phyloP scores from a whole-genome alignment of 2,329 filamentous ascomycete species.

The Exophiala mesophila region DNA sequence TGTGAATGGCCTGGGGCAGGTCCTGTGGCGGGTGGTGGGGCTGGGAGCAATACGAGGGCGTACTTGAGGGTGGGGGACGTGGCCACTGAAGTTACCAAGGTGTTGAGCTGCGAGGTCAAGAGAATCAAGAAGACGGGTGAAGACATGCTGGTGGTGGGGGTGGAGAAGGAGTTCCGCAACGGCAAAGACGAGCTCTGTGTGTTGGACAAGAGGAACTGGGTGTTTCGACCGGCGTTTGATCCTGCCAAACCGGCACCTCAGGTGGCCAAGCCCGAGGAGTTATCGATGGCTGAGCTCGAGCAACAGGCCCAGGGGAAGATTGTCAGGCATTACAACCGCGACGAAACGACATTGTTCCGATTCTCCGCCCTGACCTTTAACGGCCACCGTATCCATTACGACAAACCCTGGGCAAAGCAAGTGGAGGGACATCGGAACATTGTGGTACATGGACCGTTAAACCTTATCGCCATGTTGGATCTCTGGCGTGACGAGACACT shows the following conservation, averaged over 20 bases:
- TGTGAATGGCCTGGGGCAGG: constrained; percentile 46
- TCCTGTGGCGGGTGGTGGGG: constrained; percentile 1
- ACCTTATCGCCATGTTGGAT: constrained; percentile 40
- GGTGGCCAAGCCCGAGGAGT: constrained; percentile 21
- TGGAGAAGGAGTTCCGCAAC: constrained; percentile 57
- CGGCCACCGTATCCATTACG: constrained; percentile 43
- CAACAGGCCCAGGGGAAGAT: constrained; percentile 21
- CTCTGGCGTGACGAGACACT: constrained; percentile 39
- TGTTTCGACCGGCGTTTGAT: constrained; percentile 39
- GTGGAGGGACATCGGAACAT: constrained; percentile 41
- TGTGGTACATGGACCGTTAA: constrained; percentile 42
- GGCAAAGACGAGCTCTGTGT: constrained; percentile 42
- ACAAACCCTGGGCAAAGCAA: constrained; percentile 39
- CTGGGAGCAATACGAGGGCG: constrained; percentile 29
- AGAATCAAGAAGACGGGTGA: constrained; percentile 49
- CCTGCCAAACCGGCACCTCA: constrained; percentile 14
- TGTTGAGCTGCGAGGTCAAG: constrained; percentile 53
- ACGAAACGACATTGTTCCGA: constrained; percentile 39
- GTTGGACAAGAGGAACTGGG: constrained; percentile 52
- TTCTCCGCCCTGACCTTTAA: constrained; percentile 44
- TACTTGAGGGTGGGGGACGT: constrained; percentile 51
- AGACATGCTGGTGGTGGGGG: constrained; percentile 61
- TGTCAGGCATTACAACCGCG: constrained; percentile 33
- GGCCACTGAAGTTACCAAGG: constrained; percentile 52
- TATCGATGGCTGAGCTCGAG: constrained; percentile 20